Evolutionary conservation across 1,284 basidiomycete genomes (phyloP).

Genomic region (Marasmius oreades): DNA sequence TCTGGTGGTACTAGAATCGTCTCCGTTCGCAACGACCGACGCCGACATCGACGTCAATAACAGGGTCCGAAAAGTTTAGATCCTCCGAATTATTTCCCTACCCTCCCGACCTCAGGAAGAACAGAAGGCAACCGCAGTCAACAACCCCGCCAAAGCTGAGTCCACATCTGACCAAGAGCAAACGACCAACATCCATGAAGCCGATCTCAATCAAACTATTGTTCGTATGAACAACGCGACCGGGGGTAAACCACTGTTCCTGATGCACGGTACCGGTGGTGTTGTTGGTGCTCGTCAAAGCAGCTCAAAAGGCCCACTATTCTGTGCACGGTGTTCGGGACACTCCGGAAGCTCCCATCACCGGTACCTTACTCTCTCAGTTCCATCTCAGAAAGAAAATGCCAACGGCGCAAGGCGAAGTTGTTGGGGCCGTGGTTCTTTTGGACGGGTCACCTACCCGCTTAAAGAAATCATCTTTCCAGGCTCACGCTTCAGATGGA

Average conservation of each 20-base stretch:
- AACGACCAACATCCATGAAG: conserved; percentile 7
- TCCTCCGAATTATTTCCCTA: too few relatives aligned
- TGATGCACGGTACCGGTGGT: conserved; percentile 9
- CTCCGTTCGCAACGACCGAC: too few relatives aligned
- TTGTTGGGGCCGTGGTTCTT: neutral
- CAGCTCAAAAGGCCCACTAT: neutral
- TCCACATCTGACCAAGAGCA: neutral
- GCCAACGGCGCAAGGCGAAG: neutral
- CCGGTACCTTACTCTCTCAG: conserved; percentile 1
- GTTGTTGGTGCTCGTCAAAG: conserved; percentile 1
- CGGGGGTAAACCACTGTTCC: conserved; percentile 5
- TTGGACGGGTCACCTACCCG: neutral
- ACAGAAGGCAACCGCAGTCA: neutral
- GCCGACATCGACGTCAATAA: too few relatives aligned
- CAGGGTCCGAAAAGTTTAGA: too few relatives aligned
- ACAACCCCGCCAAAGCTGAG: neutral
- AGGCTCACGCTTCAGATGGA: neutral
- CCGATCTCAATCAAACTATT: conserved; percentile 3
- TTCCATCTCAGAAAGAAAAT: conserved; percentile 6
- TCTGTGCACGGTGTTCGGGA: conserved; percentile 9
- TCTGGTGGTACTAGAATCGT: too few relatives aligned
- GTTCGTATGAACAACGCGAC: conserved; percentile 1
- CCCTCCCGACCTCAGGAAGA: conserved; percentile 1
- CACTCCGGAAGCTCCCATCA: conserved; percentile 7
- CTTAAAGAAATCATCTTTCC: neutral